Evolutionary conservation across 768 basidiomycete species (phyloP).

Genomic region (Pseudohyphozyma bogoriensis): DNA sequence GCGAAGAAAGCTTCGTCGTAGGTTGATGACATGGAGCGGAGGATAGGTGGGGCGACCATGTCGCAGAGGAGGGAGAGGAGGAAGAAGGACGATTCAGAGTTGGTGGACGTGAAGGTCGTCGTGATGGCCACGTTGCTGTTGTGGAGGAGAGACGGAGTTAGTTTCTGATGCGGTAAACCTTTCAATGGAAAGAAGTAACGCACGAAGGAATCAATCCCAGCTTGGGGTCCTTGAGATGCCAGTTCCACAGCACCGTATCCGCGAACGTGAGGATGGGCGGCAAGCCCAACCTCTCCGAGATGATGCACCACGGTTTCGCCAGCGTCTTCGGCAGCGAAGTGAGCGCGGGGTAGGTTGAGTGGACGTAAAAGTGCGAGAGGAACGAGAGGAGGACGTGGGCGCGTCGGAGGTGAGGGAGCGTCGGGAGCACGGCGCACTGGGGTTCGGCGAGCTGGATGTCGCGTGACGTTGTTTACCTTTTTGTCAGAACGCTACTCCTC

Average conservation of each 20-base stretch:
- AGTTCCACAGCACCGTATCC: constrained; percentile 82
- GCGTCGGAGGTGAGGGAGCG: constrained; percentile 56
- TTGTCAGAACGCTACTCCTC: too few species aligned
- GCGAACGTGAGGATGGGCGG: constrained; percentile 85
- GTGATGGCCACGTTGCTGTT: constrained; percentile 51
- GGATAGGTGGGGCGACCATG: constrained; percentile 67
- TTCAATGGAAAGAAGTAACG: neutral
- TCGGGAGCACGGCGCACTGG: constrained; percentile 11
- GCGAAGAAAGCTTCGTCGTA: constrained; percentile 85
- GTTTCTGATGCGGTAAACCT: neutral
- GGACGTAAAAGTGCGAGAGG: constrained; percentile 80
- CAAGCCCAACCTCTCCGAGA: constrained; percentile 60
- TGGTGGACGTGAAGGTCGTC: constrained; percentile 58
- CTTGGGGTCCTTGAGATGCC: constrained; percentile 28
- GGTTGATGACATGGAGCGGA: constrained; percentile 71
- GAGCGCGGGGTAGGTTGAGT: constrained; percentile 37
- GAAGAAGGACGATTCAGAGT: constrained; percentile 79
- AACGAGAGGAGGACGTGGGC: constrained; percentile 84
- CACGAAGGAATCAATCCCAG: constrained; percentile 15
- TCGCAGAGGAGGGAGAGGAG: constrained; percentile 77
- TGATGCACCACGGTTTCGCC: constrained; percentile 62
- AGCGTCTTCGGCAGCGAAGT: constrained; percentile 56
- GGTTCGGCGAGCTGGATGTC: constrained; percentile 15
- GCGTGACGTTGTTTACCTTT: neutral
- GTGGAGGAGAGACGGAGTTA: neutral